phyloP scores from a whole-genome alignment of 2,329 filamentous ascomycete genomes.

The Fusarium nanum region DNA sequence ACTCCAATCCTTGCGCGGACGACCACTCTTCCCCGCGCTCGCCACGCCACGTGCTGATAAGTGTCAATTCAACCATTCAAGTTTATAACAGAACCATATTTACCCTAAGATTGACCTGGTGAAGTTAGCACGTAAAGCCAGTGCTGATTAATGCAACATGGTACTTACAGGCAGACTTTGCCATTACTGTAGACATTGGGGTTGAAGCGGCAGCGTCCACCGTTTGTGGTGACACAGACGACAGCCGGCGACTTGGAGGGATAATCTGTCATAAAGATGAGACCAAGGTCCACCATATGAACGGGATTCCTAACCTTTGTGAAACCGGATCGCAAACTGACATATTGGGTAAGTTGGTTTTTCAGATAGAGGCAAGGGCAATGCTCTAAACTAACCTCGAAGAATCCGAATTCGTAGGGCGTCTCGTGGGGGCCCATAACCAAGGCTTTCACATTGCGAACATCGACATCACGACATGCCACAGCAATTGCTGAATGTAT shows the following conservation, averaged over 20 bases:
- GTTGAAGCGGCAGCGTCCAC: constrained; percentile 90
- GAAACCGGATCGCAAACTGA: constrained; percentile 82
- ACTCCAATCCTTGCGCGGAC: constrained; percentile 93
- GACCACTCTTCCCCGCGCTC: constrained; percentile 96
- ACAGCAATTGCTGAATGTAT: constrained; percentile 78
- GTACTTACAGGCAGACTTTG: constrained; percentile 87
- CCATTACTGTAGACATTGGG: constrained; percentile 94
- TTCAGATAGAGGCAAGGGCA: background rate
- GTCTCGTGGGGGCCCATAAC: constrained; percentile 95
- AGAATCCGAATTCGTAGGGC: constrained; percentile 97
- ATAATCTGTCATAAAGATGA: constrained; percentile 72
- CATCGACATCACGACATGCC: constrained; percentile 86
- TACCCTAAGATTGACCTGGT: constrained; percentile 88
- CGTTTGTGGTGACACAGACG: constrained; percentile 84
- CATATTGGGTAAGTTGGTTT: constrained; percentile 3
- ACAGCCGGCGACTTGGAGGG: constrained; percentile 74
- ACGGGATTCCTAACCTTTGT: constrained; percentile 66
- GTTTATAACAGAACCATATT: constrained; percentile 12
- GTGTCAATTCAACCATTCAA: constrained; percentile 23
- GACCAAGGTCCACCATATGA: constrained; percentile 13
- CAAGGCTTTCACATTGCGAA: constrained; percentile 86
- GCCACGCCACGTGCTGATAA: constrained; percentile 89
- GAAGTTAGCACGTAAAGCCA: constrained; percentile 30
- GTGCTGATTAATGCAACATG: background rate
- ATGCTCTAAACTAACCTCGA: constrained; percentile 73